Evolutionary conservation across 192 early-diverging fungal species (phyloP).

Genomic region (Rhizophagus clarus): DNA sequence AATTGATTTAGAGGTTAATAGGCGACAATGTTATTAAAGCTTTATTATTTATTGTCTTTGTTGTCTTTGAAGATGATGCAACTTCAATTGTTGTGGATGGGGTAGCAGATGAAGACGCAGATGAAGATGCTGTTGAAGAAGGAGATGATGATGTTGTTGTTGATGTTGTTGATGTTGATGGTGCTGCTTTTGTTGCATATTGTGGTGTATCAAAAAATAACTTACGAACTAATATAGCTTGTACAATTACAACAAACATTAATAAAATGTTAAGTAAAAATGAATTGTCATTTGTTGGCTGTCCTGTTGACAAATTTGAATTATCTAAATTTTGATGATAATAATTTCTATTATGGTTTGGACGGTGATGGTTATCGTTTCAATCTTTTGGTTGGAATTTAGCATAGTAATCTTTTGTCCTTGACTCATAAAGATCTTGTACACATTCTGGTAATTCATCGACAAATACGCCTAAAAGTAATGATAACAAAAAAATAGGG

Average conservation of each 20-base stretch:
- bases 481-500: background rate
- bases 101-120: background rate
- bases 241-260: conserved; percentile 14
- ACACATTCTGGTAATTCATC: conserved; percentile 89
- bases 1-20: background rate
- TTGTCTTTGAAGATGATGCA: background rate
- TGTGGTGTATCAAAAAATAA: conserved; percentile 19
- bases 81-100: background rate
- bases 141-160: background rate
- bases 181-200: background rate
- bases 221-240: conserved; percentile 13
- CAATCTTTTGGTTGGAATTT: conserved; percentile 64
- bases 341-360: background rate
- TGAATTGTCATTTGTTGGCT: background rate
- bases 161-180: background rate
- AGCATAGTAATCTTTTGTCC: conserved; percentile 74
- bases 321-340: background rate
- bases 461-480: conserved; percentile 53
- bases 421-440: conserved; percentile 76
- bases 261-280: conserved; percentile 26
- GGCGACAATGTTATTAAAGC: background rate
- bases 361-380: conserved; percentile 10
- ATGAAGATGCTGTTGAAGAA: background rate
- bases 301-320: background rate
- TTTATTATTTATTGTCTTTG: background rate